These are phyloP conservation scores for Choanephora cucurbitarum DNA, from an alignment of 371 early-diverging fungal genomes.

Conservation along the genomic window DNA sequence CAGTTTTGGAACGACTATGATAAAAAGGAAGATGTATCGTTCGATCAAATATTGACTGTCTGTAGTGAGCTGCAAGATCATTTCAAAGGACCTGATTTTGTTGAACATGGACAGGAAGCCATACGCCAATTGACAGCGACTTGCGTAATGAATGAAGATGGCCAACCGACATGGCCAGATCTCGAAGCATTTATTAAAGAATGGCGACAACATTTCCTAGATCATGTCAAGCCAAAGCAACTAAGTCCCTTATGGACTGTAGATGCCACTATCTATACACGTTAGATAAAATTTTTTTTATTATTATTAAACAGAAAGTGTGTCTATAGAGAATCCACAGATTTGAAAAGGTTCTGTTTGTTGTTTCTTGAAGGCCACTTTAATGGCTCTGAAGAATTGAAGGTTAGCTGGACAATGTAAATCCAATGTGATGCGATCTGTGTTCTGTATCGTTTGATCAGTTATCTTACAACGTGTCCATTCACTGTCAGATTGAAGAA, in stretches of 20 bases:
- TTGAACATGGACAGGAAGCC: slow-evolving; percentile 54
- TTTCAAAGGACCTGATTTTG: slow-evolving; percentile 48
- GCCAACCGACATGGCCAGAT: slow-evolving; percentile 35
- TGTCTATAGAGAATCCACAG: slow-evolving; percentile 41
- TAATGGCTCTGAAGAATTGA: slow-evolving; percentile 26
- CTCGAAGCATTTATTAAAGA: slow-evolving; percentile 39
- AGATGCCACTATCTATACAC: slow-evolving; percentile 41
- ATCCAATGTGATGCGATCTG: slow-evolving; percentile 8
- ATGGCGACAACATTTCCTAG: slow-evolving; percentile 62
- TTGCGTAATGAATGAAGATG: slow-evolving; percentile 14
- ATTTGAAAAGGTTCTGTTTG: slow-evolving; percentile 36
- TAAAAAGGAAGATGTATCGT: slow-evolving; percentile 11
- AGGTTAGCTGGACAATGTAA: slow-evolving; percentile 20
- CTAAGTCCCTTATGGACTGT: slow-evolving; percentile 53
- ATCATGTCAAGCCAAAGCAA: slow-evolving; percentile 40
- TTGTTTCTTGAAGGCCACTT: slow-evolving; percentile 28
- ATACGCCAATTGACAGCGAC: slow-evolving; percentile 32
- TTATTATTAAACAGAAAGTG: slow-evolving; percentile 36
- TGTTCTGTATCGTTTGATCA: slow-evolving; percentile 5
- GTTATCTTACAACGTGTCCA: slow-evolving; percentile 34
- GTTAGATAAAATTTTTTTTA: too few relatives aligned
- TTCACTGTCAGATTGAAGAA: slow-evolving; percentile 22
- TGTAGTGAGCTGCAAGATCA: slow-evolving; percentile 42
- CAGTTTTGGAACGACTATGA: slow-evolving; percentile 19
- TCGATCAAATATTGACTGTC: slow-evolving; percentile 26